A percentile compares a stretch with the other conserved stretches of the same genome.
These are phyloP conservation scores for Diaporthe sp. DNA, from an alignment of 2,329 filamentous ascomycete species.

Conservation along the genomic window DNA sequence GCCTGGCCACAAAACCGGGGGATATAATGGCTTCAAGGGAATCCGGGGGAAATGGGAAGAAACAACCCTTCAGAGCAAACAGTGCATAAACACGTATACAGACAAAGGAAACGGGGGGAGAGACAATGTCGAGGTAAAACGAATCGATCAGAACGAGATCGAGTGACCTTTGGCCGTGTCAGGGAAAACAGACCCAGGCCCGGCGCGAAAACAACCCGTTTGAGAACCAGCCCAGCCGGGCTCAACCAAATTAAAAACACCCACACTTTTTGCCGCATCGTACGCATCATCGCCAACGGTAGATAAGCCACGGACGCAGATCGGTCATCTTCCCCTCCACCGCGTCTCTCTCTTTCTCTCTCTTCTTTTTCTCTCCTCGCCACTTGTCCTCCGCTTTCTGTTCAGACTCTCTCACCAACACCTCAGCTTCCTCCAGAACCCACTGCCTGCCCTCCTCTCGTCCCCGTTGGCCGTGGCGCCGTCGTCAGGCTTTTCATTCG, in stretches of 20 bases:
- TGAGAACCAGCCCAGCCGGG: constrained; percentile 31
- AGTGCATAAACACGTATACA: constrained; percentile 28
- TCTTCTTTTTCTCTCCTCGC: background rate
- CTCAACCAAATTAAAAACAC: constrained; percentile 23
- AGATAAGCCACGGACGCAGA: background rate
- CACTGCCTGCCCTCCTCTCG: constrained; percentile 57
- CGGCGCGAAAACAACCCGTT: constrained; percentile 16
- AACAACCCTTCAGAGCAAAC: constrained; percentile 18
- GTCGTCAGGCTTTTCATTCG: constrained; percentile 56
- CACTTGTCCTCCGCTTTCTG: background rate
- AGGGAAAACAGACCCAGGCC: background rate
- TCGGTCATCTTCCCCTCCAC: background rate
- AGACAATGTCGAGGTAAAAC: background rate
- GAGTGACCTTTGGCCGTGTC: constrained; percentile 1
- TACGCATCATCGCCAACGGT: background rate
- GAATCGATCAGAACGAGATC: constrained; percentile 14
- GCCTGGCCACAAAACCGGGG: constrained; percentile 34
- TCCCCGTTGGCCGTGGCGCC: constrained; percentile 60
- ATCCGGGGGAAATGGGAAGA: background rate
- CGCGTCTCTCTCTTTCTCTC: background rate
- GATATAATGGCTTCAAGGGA: constrained; percentile 31
- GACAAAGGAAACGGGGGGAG: constrained; percentile 10
- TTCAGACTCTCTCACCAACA: constrained; percentile 61
- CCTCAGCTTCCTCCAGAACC: constrained; percentile 70
- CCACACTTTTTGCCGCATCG: constrained; percentile 15